A percentile compares a stretch with the other conserved stretches of the same genome.
Conservation (phyloP, 805 yeast species). For the Yamadazyma tumulicola region DNA sequence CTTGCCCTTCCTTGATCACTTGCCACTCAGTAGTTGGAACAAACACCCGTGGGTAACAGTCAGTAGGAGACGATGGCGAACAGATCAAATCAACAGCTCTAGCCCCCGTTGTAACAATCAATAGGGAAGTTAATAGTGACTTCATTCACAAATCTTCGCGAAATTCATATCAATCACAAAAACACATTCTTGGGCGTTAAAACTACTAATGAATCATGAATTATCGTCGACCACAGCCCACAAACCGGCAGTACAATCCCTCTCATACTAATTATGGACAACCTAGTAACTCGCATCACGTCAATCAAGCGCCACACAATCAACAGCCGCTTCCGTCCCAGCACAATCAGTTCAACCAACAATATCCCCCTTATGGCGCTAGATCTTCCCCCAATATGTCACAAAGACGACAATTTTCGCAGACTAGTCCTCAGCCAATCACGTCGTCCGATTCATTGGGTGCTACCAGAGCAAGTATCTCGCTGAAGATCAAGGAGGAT, state of each 20-base stretch:
- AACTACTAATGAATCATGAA: background rate
- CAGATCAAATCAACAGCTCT: conserved; percentile 12
- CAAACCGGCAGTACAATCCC: background rate
- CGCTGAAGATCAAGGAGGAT: conserved; percentile 9
- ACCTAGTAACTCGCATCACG: too few species aligned
- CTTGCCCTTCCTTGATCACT: conserved; percentile 63
- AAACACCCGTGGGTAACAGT: conserved; percentile 65
- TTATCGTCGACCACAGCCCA: background rate
- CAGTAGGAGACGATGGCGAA: conserved; percentile 15
- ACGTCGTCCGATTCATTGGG: background rate
- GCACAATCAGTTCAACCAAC: conserved; percentile 3
- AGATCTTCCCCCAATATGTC: conserved; percentile 7
- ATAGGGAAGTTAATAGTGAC: too few species aligned
- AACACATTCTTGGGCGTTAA: too few species aligned
- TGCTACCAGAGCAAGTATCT: conserved; percentile 3
- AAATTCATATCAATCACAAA: too few species aligned
- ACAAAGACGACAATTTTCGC: conserved; percentile 9
- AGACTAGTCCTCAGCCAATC: background rate
- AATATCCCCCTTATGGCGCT: conserved; percentile 1
- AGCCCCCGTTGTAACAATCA: too few species aligned
- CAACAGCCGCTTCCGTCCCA: conserved; percentile 1
- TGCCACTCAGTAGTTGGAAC: conserved; percentile 70
- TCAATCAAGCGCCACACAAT: background rate
- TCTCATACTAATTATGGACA: too few species aligned
- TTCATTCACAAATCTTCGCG: too few species aligned